Evolutionary conservation across 176 grass and related monocot species (phyloP), one percentile per base, ranked within the genome.

Genomic region (Phragmites australis): DNA sequence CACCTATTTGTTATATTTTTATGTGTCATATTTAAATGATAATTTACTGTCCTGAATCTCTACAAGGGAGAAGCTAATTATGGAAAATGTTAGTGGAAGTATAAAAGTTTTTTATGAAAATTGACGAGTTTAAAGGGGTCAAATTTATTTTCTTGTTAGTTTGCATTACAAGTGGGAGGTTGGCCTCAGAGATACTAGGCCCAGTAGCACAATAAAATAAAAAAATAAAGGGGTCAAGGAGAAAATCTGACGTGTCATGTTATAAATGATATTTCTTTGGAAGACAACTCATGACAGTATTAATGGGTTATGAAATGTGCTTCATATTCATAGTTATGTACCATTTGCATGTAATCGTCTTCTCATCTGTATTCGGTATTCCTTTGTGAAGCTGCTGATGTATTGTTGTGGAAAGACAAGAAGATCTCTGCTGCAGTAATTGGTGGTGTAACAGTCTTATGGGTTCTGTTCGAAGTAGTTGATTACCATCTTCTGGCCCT

Each of bases 321-420:
- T 63, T 65, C 61, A 37, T 25, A 80, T 17, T 48, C 32, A n/a
- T n/a, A 56, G 53, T 56, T 43, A 52, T 13, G 41, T 32, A 23
- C 8, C 17, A 47, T 57, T 76, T 42, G 5, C 63, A 37, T 82
- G 48, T 37, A 14, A 42, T 54, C 13, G 4, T 77, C 22, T 81
- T 46, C 31, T 85, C 11, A 23, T 34, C 2, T 32, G n/a, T n/a
- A n/a, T n/a, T n/a, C 1, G 44, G 31, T 10, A 21, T 83, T 59
- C 22, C 62, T 61, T 4, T 80, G 17, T 78, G 76, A 83, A 97
- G 91, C 91, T 86, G 94, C 94, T 68, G 89, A 97, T 83, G 67
- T 97, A 23, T 77, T 97, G 10, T 37, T 97, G 59, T 97, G 91
- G 94, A 94, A 87, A 81, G 79, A 97, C 55, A 97, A 90, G 79